Percentiles rank a stretch among this genome's conserved stretches.
phyloP scores from a whole-genome alignment of 1,284 basidiomycete species.

The Apiotrichum veenhuisii region DNA sequence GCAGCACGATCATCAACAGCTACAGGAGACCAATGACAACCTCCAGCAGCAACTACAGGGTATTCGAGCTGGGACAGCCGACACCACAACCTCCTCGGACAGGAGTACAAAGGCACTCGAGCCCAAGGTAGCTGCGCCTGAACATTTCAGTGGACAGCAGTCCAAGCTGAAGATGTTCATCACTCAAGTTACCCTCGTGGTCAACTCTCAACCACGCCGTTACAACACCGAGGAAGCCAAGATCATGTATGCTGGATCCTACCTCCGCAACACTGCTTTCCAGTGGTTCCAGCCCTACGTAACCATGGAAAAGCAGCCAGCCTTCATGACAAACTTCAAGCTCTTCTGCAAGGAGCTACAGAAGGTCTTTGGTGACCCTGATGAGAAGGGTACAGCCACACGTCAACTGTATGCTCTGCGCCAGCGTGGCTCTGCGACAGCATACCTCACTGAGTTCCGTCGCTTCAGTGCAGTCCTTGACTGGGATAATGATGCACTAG shows the following conservation, averaged over 20 bases:
- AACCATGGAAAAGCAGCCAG: background rate
- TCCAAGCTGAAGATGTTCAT: background rate
- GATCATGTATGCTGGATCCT: conserved; percentile 20
- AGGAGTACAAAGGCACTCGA: no score
- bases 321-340: conserved; percentile 5
- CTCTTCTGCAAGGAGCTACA: conserved; percentile 11
- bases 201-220: conserved; percentile 8
- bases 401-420: conserved; percentile 11
- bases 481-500: conserved; percentile 19
- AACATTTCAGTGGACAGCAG: conserved; percentile 13
- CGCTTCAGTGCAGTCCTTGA: conserved; percentile 5
- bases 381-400: conserved; percentile 14
- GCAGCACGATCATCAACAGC: no score
- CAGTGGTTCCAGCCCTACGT: conserved; percentile 19
- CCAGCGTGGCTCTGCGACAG: conserved; percentile 15
- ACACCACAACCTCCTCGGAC: no score
- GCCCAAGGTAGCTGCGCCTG: no score
- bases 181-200: conserved; percentile 3
- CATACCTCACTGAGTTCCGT: conserved; percentile 19
- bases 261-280: conserved; percentile 20
- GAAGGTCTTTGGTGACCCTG: conserved; percentile 15
- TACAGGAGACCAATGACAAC: no score
- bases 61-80: no score
- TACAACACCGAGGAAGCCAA: conserved; percentile 19
- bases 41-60: no score